Conservation (phyloP, 306 rosid species). For the Vigna unguiculata region DNA sequence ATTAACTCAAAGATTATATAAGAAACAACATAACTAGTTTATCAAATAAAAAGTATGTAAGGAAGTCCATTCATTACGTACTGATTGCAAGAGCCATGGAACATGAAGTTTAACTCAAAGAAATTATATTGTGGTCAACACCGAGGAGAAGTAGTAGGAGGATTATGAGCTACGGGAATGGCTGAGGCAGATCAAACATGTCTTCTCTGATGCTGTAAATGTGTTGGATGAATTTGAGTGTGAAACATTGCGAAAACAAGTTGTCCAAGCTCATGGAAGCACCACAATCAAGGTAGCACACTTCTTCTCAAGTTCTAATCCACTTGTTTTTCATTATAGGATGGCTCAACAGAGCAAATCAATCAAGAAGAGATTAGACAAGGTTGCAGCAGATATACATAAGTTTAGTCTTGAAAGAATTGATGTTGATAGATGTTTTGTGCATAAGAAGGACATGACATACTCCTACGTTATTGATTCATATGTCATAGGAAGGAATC, state of each 20-base stretch:
- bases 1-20: too few species aligned
- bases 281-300: conserved; percentile 9
- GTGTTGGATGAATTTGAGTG: conserved; percentile 49
- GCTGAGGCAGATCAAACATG: conserved; percentile 34
- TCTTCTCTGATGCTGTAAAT: conserved; percentile 32
- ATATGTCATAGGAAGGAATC: conserved; percentile 50
- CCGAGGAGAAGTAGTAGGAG: too few species aligned
- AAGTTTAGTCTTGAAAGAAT: conserved; percentile 14
- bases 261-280: background rate
- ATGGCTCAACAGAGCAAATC: conserved; percentile 10
- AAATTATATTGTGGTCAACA: too few species aligned
- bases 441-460: conserved; percentile 13
- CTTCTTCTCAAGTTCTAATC: conserved; percentile 36
- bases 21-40: conserved; percentile 45
- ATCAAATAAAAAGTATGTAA: conserved; percentile 38
- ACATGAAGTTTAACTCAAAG: too few species aligned
- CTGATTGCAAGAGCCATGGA: too few species aligned
- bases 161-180: too few species aligned
- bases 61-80: too few species aligned
- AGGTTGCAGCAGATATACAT: conserved; percentile 19
- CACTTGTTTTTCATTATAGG: conserved; percentile 8
- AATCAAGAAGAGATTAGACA: conserved; percentile 22
- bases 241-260: conserved; percentile 17
- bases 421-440: conserved; percentile 10
- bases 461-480: conserved; percentile 39